Conservation (phyloP, 2,329 filamentous ascomycete species). For the Diplodia seriata region DNA sequence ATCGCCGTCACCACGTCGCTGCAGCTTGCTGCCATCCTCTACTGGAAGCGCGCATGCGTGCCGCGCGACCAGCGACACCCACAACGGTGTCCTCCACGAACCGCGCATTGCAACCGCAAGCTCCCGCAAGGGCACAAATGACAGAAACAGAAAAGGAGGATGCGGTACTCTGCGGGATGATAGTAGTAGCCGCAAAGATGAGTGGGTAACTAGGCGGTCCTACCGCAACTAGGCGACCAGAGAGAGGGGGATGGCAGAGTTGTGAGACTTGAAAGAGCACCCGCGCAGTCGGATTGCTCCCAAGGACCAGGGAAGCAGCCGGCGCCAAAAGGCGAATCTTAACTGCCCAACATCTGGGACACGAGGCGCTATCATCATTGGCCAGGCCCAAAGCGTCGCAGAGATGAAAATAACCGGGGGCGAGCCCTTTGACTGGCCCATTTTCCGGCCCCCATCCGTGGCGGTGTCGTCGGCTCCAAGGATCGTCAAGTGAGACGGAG, state of each 20-base stretch:
- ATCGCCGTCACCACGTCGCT: conserved; percentile 12
- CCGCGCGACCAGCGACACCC: background rate
- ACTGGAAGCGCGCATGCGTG: conserved; percentile 1
- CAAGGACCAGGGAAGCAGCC: background rate
- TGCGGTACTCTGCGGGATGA: background rate
- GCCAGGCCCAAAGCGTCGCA: background rate
- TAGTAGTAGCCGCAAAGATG: no score
- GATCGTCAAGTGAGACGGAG: background rate
- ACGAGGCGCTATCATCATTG: background rate
- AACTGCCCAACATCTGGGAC: background rate
- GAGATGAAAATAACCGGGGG: conserved; percentile 2
- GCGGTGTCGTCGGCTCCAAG: background rate
- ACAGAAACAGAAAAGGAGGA: background rate
- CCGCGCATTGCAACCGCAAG: background rate
- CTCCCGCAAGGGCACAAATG: background rate
- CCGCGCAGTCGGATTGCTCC: background rate
- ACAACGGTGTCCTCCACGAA: background rate
- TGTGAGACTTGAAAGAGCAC: background rate
- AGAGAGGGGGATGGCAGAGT: background rate
- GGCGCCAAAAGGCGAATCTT: background rate
- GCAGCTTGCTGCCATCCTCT: background rate
- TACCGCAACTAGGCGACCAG: background rate
- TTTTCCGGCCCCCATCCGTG: background rate
- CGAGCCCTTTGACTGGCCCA: background rate
- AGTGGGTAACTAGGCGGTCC: background rate